A percentile compares a stretch with the other conserved stretches of the same genome.
Evolutionary conservation across 1,284 basidiomycete genomes (phyloP).

Genomic region (Ganoderma lingzhi): DNA sequence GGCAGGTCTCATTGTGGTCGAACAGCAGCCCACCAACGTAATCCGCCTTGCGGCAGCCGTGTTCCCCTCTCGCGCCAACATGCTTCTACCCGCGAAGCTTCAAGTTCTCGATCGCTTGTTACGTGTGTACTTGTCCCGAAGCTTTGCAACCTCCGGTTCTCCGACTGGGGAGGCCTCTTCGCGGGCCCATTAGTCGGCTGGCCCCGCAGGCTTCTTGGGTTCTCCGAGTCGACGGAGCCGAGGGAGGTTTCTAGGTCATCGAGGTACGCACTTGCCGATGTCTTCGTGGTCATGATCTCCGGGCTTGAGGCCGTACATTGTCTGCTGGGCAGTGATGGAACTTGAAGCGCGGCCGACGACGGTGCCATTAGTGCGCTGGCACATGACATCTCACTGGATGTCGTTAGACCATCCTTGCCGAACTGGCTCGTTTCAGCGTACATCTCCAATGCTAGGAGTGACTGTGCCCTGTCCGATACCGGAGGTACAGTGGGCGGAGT

Average conservation of each 20-base stretch:
- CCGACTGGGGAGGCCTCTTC: neutral
- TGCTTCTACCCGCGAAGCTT: slow-evolving; percentile 2
- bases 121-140: neutral
- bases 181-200: neutral
- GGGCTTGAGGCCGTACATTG: neutral
- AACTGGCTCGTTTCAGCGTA: neutral
- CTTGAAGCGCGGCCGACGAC: neutral
- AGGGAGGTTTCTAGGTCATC: neutral
- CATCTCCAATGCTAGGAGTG: neutral
- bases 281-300: neutral
- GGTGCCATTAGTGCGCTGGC: neutral
- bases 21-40: neutral
- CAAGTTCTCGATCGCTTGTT: neutral
- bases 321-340: neutral
- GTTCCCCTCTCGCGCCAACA: neutral
- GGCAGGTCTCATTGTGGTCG: neutral
- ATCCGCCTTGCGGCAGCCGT: neutral
- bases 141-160: neutral
- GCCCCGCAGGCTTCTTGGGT: neutral
- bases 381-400: neutral
- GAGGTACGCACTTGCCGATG: neutral
- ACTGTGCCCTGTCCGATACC: neutral
- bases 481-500: neutral
- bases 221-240: neutral
- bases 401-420: neutral